Conservation (phyloP, 805 yeast species). For the Metschnikowia bowlesiae region DNA sequence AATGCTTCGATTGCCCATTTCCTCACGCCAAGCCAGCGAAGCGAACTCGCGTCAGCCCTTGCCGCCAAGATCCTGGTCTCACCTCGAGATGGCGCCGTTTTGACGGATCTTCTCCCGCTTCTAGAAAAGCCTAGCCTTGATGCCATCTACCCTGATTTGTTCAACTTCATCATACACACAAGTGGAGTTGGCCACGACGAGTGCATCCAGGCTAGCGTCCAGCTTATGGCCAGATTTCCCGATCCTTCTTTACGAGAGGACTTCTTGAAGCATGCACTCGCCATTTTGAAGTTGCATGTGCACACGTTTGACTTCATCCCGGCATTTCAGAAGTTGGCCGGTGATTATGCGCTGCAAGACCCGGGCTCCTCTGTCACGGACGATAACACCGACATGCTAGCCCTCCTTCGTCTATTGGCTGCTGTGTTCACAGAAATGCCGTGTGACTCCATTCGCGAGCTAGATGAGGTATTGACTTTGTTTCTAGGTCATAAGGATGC, state of each 20-base stretch:
- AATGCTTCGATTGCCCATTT: constrained; percentile 7
- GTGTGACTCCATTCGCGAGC: background rate
- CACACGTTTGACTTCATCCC: constrained; percentile 11
- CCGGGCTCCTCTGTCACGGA: background rate
- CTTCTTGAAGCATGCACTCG: background rate
- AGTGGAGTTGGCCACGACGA: background rate
- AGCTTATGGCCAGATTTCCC: background rate
- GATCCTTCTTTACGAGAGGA: background rate
- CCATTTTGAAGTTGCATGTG: constrained; percentile 4
- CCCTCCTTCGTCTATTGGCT: background rate
- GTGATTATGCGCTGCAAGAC: background rate
- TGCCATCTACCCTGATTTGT: constrained; percentile 6
- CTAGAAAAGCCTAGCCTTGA: constrained; percentile 3
- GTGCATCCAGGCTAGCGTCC: background rate
- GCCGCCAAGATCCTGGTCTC: constrained; percentile 3
- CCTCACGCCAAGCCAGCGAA: constrained; percentile 8
- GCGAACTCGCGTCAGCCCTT: constrained; percentile 5
- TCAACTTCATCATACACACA: constrained; percentile 2
- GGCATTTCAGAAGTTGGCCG: constrained; percentile 1
- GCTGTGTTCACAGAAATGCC: background rate
- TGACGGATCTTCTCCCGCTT: constrained; percentile 12
- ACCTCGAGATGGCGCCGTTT: constrained; percentile 10
- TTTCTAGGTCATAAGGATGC: constrained; percentile 37
- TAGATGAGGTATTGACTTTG: constrained; percentile 25
- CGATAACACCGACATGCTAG: background rate